These are phyloP conservation scores for Phytophthora citricola DNA, from an alignment of 352 stramenopile species.

Conservation along the genomic window DNA sequence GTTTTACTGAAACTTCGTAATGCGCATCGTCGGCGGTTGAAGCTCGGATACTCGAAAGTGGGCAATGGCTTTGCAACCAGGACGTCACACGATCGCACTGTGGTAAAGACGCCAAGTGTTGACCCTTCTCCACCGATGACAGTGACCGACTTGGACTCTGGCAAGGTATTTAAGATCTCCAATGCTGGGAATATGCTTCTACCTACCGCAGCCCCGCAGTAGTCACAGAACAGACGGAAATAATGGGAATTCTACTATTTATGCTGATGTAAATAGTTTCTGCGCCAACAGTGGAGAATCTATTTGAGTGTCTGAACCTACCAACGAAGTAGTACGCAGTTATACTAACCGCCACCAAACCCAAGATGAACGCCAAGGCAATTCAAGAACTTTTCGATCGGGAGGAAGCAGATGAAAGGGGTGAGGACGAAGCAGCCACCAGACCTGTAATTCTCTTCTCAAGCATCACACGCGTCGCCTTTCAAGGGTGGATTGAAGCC, in stretches of 20 bases:
- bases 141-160: constrained; percentile 74
- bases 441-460: background rate
- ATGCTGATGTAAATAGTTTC: too few relatives aligned
- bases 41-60: constrained; percentile 50
- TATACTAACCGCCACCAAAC: background rate
- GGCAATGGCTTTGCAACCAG: constrained; percentile 31
- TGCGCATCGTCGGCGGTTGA: constrained; percentile 67
- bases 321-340: too few relatives aligned
- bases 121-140: constrained; percentile 47
- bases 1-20: constrained; percentile 84
- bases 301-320: too few relatives aligned
- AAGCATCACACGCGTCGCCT: background rate
- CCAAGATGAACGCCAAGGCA: background rate
- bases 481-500: background rate
- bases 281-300: too few relatives aligned
- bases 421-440: background rate
- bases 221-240: background rate
- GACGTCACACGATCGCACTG: constrained; percentile 2
- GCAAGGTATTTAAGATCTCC: constrained; percentile 77
- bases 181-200: constrained; percentile 65
- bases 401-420: background rate
- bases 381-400: background rate
- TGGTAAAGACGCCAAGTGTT: constrained; percentile 9
- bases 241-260: too few relatives aligned
- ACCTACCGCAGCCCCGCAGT: constrained; percentile 24